A percentile compares a stretch with the other conserved stretches of the same genome.
Evolutionary conservation across 2,329 filamentous ascomycete species (phyloP).

Genomic region (Aspergillus melleus): DNA sequence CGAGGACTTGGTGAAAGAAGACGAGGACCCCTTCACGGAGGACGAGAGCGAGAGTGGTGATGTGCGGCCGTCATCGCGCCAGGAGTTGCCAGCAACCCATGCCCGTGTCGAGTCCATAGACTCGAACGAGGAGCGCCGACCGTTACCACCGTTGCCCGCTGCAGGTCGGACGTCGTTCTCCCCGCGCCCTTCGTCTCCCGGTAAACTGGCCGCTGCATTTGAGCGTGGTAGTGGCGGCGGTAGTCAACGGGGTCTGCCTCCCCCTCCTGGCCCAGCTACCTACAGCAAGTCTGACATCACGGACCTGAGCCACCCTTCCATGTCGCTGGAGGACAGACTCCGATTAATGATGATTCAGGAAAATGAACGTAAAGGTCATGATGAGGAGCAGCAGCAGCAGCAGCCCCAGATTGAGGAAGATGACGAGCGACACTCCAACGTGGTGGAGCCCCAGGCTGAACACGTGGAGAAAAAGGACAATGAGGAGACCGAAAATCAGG

Average conservation of each 20-base stretch:
- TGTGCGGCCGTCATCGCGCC: conserved; percentile 50
- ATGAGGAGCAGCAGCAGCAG: not conserved
- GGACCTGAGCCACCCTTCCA: conserved; percentile 70
- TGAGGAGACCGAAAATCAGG: conserved; percentile 42
- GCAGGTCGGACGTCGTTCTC: conserved; percentile 35
- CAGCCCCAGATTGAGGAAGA: conserved; percentile 2
- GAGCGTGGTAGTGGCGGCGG: conserved; percentile 69
- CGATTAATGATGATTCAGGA: conserved; percentile 83
- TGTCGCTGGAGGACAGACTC: conserved; percentile 83
- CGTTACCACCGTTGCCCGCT: conserved; percentile 80
- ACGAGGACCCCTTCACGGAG: conserved; percentile 68
- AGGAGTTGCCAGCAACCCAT: conserved; percentile 38
- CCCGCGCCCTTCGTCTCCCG: conserved; percentile 57
- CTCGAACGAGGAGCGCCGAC: conserved; percentile 79
- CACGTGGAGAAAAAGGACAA: conserved; percentile 13
- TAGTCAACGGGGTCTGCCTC: conserved; percentile 67
- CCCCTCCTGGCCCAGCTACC: conserved; percentile 67
- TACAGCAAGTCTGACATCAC: conserved; percentile 76
- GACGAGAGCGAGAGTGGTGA: conserved; percentile 67
- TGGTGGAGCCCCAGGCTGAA: not conserved
- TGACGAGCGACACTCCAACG: not conserved
- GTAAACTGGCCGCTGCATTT: conserved; percentile 67
- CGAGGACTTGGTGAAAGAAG: conserved; percentile 52
- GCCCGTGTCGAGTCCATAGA: conserved; percentile 70
- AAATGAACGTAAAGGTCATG: conserved; percentile 50